Evolutionary conservation across 768 basidiomycete genomes (phyloP).

Genomic region (Suillus discolor): DNA sequence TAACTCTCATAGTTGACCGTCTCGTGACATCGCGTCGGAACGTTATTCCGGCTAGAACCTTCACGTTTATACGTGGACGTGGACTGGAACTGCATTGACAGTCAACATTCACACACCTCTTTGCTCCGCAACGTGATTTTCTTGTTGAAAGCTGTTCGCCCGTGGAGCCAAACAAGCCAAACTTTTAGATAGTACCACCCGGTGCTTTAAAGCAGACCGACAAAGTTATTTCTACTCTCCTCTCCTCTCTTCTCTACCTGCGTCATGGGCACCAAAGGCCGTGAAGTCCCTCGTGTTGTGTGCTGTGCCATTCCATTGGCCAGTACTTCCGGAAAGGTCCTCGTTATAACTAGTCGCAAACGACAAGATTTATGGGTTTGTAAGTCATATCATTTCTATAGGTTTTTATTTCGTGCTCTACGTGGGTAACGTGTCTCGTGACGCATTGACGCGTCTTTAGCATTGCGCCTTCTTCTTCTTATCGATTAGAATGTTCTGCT

Average conservation of each 20-base stretch:
- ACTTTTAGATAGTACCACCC: neutral
- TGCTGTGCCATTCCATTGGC: conserved; percentile 90
- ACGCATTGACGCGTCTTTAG: conserved; percentile 9
- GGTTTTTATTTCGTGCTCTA: conserved; percentile 11
- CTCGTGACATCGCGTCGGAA: neutral
- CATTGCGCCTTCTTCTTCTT: conserved; percentile 10
- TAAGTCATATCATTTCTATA: conserved; percentile 51
- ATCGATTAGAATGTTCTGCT: conserved; percentile 1
- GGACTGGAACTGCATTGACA: conserved; percentile 1
- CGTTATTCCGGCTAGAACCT: neutral
- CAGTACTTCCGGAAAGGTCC: conserved; percentile 71
- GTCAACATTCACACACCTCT: conserved; percentile 10
- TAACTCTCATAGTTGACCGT: neutral
- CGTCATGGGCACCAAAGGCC: conserved; percentile 67
- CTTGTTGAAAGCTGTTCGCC: neutral
- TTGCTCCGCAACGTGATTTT: neutral
- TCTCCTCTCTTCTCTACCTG: conserved; percentile 3
- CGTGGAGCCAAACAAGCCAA: conserved; percentile 2
- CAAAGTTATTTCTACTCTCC: neutral
- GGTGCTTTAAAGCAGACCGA: neutral
- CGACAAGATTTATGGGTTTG: conserved; percentile 83
- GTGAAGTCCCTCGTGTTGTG: conserved; percentile 80
- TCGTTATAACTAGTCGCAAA: conserved; percentile 85
- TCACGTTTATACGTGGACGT: conserved; percentile 9
- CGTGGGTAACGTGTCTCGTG: conserved; percentile 10